Conservation (phyloP, 2,329 filamentous ascomycete species). For the Arthroderma sp. region DNA sequence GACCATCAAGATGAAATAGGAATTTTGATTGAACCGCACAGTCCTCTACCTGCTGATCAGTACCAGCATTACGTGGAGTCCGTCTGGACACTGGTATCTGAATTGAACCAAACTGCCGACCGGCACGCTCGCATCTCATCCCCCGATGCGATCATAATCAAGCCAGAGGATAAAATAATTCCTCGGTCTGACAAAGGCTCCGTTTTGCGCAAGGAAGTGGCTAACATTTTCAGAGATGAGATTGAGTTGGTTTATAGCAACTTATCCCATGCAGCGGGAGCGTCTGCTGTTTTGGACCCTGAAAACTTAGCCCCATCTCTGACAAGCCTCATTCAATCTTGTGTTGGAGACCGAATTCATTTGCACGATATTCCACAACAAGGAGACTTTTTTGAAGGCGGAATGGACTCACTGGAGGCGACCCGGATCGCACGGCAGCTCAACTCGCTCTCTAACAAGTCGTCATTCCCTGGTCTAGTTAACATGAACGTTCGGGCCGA, state of each 20-base stretch:
- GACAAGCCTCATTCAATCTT: not conserved
- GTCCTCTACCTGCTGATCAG: not conserved
- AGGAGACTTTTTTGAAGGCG: not conserved
- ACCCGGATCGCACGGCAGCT: not conserved
- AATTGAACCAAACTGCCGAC: not conserved
- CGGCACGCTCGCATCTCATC: not conserved
- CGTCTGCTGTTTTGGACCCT: no score
- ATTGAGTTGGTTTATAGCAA: not conserved
- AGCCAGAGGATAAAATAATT: not conserved
- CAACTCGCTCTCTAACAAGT: no score
- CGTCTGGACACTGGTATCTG: not conserved
- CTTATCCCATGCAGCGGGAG: no score
- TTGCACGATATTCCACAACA: not conserved
- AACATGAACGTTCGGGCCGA: no score
- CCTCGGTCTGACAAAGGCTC: not conserved
- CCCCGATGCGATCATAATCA: not conserved
- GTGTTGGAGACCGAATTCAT: not conserved
- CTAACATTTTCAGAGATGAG: not conserved
- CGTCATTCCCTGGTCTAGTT: no score
- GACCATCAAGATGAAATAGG: not conserved
- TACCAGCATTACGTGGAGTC: not conserved
- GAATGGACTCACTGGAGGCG: slow-evolving; percentile 1
- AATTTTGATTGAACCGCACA: not conserved
- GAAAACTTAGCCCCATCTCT: no score
- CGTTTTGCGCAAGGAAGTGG: not conserved